phyloP scores from a whole-genome alignment of 495 filamentous ascomycete species.

The Lophiostoma macrostomum region DNA sequence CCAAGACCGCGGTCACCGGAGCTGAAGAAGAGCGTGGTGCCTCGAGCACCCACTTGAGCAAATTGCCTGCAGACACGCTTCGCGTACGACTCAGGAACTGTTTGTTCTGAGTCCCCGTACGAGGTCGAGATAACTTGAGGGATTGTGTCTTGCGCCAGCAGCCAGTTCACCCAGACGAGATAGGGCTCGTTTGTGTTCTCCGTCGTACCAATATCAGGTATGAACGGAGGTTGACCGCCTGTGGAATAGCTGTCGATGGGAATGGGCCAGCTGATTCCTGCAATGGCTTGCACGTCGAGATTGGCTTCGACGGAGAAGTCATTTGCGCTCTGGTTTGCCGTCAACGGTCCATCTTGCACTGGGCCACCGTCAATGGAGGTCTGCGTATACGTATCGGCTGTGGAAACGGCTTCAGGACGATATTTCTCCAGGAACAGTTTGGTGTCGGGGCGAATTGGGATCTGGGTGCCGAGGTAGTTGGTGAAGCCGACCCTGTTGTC shows the following conservation, averaged over 20 bases:
- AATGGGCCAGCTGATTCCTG: conserved; percentile 38
- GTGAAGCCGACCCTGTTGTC: conserved; percentile 50
- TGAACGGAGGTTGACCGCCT: conserved; percentile 40
- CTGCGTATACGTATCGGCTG: conserved; percentile 46
- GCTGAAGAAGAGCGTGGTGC: conserved; percentile 40
- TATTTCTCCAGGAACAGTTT: conserved; percentile 48
- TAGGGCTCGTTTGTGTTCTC: conserved; percentile 43
- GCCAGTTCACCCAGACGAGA: conserved; percentile 37
- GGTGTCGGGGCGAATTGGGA: conserved; percentile 51
- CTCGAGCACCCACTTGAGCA: conserved; percentile 39
- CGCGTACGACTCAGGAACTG: conserved; percentile 39
- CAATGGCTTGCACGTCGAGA: conserved; percentile 46
- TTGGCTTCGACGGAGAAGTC: conserved; percentile 44
- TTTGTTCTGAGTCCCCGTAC: conserved; percentile 44
- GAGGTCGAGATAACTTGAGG: conserved; percentile 43
- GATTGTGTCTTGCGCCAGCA: conserved; percentile 34
- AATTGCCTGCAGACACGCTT: conserved; percentile 38
- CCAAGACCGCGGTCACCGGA: conserved; percentile 41
- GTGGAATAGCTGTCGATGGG: conserved; percentile 37
- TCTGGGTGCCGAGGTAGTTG: conserved; percentile 52
- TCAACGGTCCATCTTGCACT: conserved; percentile 42
- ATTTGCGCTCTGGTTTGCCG: conserved; percentile 31
- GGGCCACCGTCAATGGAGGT: conserved; percentile 43
- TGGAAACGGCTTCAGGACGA: conserved; percentile 47
- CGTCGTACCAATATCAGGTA: conserved; percentile 38